Conservation (phyloP, 116 monocot species). For the Iris pallida region DNA sequence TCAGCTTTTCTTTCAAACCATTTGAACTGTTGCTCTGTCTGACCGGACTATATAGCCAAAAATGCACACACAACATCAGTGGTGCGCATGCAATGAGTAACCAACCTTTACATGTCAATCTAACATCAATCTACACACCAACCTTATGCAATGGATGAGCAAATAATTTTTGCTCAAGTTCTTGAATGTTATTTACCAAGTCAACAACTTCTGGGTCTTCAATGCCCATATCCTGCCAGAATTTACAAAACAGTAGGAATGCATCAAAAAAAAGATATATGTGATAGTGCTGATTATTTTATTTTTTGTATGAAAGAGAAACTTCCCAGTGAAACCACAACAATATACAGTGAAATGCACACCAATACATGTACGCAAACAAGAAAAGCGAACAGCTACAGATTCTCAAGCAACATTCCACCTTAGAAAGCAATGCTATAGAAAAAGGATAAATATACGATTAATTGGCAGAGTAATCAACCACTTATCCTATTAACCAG, state of each 20-base stretch:
- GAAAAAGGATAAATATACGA: too few relatives aligned
- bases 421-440: too few relatives aligned
- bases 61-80: conserved; percentile 1
- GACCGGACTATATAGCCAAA: conserved; percentile 49
- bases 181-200: conserved; percentile 68
- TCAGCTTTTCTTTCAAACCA: conserved; percentile 96
- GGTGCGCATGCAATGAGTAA: not conserved
- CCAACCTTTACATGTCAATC: not conserved
- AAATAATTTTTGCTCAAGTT: conserved; percentile 73
- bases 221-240: conserved; percentile 84
- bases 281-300: too few relatives aligned
- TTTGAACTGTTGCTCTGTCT: conserved; percentile 79
- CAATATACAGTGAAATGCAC: too few relatives aligned
- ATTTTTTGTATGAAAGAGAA: too few relatives aligned
- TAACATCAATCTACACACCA: conserved; percentile 5
- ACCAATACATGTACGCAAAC: too few relatives aligned
- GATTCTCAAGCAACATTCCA: too few relatives aligned
- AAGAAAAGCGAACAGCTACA: too few relatives aligned
- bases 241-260: not conserved
- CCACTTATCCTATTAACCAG: too few relatives aligned
- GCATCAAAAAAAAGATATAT: too few relatives aligned
- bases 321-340: too few relatives aligned
- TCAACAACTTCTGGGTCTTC: conserved; percentile 68
- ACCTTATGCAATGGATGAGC: conserved; percentile 89
- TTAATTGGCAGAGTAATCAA: too few relatives aligned